Conservation (phyloP, 2,329 filamentous ascomycete genomes). For the Alternaria infectoria region DNA sequence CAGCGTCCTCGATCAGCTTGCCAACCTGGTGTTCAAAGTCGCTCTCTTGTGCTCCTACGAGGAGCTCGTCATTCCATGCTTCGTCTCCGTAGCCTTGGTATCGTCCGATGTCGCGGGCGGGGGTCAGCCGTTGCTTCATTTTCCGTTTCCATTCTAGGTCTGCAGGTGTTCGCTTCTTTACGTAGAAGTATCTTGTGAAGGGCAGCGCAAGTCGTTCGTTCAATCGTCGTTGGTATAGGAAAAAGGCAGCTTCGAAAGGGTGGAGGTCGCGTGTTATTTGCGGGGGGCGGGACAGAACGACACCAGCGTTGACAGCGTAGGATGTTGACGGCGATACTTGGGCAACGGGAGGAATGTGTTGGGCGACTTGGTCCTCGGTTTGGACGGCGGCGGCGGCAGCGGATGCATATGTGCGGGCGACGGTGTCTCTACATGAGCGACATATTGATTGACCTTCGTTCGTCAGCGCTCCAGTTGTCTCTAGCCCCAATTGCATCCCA, state of each 20-base stretch:
- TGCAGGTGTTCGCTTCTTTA: conserved; percentile 84
- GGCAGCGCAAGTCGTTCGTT: conserved; percentile 90
- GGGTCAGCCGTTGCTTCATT: conserved; percentile 74
- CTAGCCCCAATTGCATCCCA: conserved; percentile 1
- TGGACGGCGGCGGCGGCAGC: conserved; percentile 47
- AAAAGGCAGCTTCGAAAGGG: conserved; percentile 90
- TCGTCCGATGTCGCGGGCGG: conserved; percentile 82
- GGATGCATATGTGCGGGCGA: conserved; percentile 46
- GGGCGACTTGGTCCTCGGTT: conserved; percentile 34
- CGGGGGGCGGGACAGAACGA: conserved; percentile 88
- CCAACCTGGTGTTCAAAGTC: conserved; percentile 70
- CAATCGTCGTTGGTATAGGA: conserved; percentile 95
- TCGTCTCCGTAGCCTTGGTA: conserved; percentile 77
- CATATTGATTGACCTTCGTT: conserved; percentile 52
- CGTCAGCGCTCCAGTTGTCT: conserved; percentile 26
- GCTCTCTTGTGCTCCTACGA: conserved; percentile 73
- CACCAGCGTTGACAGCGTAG: conserved; percentile 63
- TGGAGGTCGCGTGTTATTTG: conserved; percentile 83
- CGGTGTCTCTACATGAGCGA: conserved; percentile 53
- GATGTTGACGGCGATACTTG: conserved; percentile 51
- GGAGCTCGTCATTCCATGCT: conserved; percentile 91
- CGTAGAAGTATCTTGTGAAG: conserved; percentile 92
- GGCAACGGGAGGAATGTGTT: conserved; percentile 44
- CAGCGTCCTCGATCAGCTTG: conserved; percentile 75
- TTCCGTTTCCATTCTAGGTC: conserved; percentile 92